These are phyloP conservation scores for Melastoma malabathricum DNA, from an alignment of 345 rosid genomes.

Conservation along the genomic window DNA sequence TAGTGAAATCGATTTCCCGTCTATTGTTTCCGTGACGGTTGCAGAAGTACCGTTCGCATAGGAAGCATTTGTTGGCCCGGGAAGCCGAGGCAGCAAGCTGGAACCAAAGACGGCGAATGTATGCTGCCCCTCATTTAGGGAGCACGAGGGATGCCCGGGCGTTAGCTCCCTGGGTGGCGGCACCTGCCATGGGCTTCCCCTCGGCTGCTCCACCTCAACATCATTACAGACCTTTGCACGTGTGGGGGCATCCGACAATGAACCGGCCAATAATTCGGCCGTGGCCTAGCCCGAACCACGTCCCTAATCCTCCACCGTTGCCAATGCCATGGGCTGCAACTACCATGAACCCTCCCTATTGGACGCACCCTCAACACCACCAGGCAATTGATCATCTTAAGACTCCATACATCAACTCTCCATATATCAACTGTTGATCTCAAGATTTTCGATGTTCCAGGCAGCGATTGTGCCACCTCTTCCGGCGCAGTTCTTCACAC, in stretches of 20 bases:
- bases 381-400: conserved; percentile 24
- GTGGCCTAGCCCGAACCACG: conserved; percentile 54
- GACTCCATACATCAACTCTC: neutral
- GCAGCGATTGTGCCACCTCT: conserved; percentile 36
- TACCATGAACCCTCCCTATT: conserved; percentile 21
- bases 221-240: conserved; percentile 67
- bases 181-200: conserved; percentile 61
- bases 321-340: conserved; percentile 26
- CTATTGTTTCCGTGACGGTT: neutral
- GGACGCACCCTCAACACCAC: conserved; percentile 42
- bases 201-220: conserved; percentile 25
- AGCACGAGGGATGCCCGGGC: conserved; percentile 29
- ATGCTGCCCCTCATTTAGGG: conserved; percentile 24
- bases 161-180: conserved; percentile 21
- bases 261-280: conserved; percentile 27
- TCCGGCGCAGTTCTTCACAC: conserved; percentile 42
- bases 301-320: conserved; percentile 14
- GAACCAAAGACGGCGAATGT: conserved; percentile 56
- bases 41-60: conserved; percentile 87
- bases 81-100: conserved; percentile 80
- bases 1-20: neutral
- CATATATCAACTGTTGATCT: conserved; percentile 13
- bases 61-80: conserved; percentile 69
- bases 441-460: conserved; percentile 3
- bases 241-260: conserved; percentile 81